A percentile compares a stretch with the other conserved stretches of the same genome.
Conservation (phyloP, 768 basidiomycete species). For the Tulasnella sp. region DNA sequence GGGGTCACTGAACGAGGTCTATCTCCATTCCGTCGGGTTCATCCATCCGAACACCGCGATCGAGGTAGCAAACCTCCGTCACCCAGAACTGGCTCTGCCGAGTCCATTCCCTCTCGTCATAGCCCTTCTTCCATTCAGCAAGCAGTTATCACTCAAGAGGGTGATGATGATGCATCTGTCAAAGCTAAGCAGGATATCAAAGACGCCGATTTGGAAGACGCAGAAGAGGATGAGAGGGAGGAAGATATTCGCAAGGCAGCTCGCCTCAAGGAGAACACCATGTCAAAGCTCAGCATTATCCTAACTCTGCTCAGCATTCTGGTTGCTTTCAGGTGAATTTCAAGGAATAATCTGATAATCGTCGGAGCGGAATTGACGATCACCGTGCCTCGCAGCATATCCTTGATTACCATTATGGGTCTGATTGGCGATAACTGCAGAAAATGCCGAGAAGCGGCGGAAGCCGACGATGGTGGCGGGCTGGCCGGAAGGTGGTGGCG, state of each 20-base stretch:
- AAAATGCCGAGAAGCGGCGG: conserved; percentile 51
- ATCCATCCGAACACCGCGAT: not conserved
- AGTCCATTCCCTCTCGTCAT: not conserved
- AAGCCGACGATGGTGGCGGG: conserved; percentile 53
- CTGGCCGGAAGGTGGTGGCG: conserved; percentile 75
- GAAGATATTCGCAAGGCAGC: conserved; percentile 16
- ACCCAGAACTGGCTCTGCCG: not conserved
- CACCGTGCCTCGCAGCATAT: conserved; percentile 40
- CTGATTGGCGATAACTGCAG: conserved; percentile 65
- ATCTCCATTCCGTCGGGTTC: not conserved
- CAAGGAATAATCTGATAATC: not conserved
- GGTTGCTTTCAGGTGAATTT: conserved; percentile 64
- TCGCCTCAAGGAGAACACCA: conserved; percentile 39
- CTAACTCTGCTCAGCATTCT: conserved; percentile 76
- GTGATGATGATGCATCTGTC: not conserved
- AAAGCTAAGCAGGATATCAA: not conserved
- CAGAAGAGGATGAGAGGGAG: not conserved
- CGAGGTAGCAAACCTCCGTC: not conserved
- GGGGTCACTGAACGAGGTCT: conserved; percentile 43
- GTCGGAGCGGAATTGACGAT: conserved; percentile 12
- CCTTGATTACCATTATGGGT: conserved; percentile 71
- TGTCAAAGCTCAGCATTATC: conserved; percentile 68
- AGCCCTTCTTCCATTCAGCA: not conserved
- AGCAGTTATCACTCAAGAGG: not conserved
- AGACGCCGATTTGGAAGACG: not conserved